Evolutionary conservation across 192 early-diverging fungal species (phyloP), one percentile per base, ranked within the genome.

Genomic region (Coemansia sp.): DNA sequence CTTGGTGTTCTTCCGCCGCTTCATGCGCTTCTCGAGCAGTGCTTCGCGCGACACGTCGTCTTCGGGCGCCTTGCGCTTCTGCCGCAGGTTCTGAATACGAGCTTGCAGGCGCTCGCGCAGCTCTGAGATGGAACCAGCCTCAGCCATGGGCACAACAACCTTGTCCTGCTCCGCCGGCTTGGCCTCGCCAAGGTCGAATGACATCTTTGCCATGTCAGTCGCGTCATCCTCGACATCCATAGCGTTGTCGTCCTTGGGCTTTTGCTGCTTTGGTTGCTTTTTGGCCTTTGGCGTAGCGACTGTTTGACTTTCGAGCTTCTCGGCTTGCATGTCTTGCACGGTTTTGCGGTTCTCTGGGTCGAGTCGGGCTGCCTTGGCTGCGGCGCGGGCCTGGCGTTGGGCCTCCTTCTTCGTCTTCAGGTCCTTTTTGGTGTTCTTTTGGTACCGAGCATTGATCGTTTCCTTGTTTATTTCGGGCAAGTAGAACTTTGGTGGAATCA

Each of bases 401-500:
- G 94, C 94, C 67, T 93, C 94, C 75, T 91, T 93, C 74, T 93
- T 90, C 77, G 89, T 89, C 58, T 91, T 90, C 62, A 94, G 95
- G 65, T 91, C 90, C 75, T 93, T 91, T 82, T 97, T 96, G 68
- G 92, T 94, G 68, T 94, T 89, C 77, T 87, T 87, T 77, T 86
- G 86, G 72, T 88, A 84, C 44, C 65, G 63, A 39, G 49, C 73
- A 42, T 80, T 81, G 59, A 86, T 72, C 49, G 68, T 75, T 39
- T 88, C 78, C 67, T 90, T 89, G 47, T 86, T 73, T 33, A 89
- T 82, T 40, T 89, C 84, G 53, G 87, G 86, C 23, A 94, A 82
- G 75, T 96, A 96, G 71, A 88, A 91, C 78, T 92, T 90, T 55
- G 91, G 88, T 35, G 94, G 94, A 75, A 96, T 94, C 66, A 93